phyloP scores from a whole-genome alignment of 306 rosid genomes.

The Casuarina cunninghamiana region DNA sequence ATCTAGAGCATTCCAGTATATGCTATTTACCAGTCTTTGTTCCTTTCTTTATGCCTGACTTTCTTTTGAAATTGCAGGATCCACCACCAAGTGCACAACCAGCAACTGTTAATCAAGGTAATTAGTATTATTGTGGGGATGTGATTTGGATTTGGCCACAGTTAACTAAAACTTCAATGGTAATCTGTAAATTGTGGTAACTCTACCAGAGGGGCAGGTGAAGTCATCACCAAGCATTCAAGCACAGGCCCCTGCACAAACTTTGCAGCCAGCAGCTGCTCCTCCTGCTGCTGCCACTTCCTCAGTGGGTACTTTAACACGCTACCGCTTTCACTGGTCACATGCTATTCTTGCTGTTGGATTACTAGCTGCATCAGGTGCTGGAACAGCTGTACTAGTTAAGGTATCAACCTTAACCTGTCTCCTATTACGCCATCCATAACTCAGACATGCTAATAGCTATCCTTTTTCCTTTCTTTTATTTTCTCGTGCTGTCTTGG shows the following conservation, averaged over 20 bases:
- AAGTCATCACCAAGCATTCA: slow-evolving; percentile 48
- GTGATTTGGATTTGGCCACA: slow-evolving; percentile 18
- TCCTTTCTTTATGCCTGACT: slow-evolving; percentile 15
- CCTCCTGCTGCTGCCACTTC: slow-evolving; percentile 44
- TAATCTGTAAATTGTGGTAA: slow-evolving; percentile 25
- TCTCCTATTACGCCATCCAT: slow-evolving; percentile 13
- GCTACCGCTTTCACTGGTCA: slow-evolving; percentile 76
- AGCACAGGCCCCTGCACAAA: slow-evolving; percentile 51
- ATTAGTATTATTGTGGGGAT: slow-evolving; percentile 3
- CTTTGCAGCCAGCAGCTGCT: slow-evolving; percentile 54
- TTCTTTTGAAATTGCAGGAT: slow-evolving; percentile 54
- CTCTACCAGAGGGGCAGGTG: slow-evolving; percentile 54
- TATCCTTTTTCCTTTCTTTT: slow-evolving; percentile 15
- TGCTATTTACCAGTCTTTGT: slow-evolving; percentile 19
- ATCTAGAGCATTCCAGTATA: neutral
- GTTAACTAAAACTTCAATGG: slow-evolving; percentile 14
- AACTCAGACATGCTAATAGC: slow-evolving; percentile 7
- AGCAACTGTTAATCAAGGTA: slow-evolving; percentile 70
- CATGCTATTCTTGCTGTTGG: slow-evolving; percentile 78
- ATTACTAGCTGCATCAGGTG: slow-evolving; percentile 74
- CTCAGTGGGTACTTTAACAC: slow-evolving; percentile 41
- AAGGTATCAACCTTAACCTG: slow-evolving; percentile 58
- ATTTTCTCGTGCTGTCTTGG: slow-evolving; percentile 20
- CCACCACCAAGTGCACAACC: slow-evolving; percentile 65
- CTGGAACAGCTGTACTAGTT: slow-evolving; percentile 72